Base-by-base conservation (phyloP, 2,329 filamentous ascomycete species). In the Aureobasidium vineae region DNA sequence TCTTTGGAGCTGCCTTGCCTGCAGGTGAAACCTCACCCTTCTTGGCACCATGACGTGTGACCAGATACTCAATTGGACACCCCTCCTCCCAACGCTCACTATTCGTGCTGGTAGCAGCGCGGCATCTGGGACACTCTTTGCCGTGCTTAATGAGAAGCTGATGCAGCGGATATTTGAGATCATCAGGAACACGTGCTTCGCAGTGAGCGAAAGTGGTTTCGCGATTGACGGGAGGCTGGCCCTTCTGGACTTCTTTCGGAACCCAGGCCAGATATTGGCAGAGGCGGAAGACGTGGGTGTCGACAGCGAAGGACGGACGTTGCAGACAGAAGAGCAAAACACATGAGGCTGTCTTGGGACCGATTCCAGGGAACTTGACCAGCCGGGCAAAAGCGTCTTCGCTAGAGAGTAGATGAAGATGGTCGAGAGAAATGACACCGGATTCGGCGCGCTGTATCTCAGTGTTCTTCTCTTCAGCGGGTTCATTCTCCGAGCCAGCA, bases 271-370 rank as follows among this genome's bases (percentile, higher is more conserved):
- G 79, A 80, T 86, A 87, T 63, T 84, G 83, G 70, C 81, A 84
- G 16, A 88, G 80, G 1, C 86, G 83, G 72, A 88, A 88, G 67
- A 88, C 86, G 73, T 89, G 86, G 1, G 86, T 89, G 70, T 89
- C 86, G 10, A 88, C 86, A 0, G 86, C 86, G 69, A 89, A 88
- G 65, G 80, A 83, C 2, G 86, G 86, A 0, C 86, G 81, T 70
- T 86, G 84, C 7, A 89, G 79, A 71, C 86, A 88, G 77, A 89
- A 88, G 1, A 88, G 79, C 7, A 86, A 76, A 5, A 89, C 86
- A 69, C 86, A 89, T 2, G 85, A 85, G 3, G 86, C 86, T 0
- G 86, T 88, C 72, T 89, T 89, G n/a, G 84, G 82, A 0, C 86
- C 86, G 52, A 89, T 87, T 5, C 86, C 86, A 1, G 85, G 85